Evolutionary conservation across 257 asterid genomes (phyloP), one percentile per base, ranked within the genome.

Genomic region (Jaltomata sinuosa): DNA sequence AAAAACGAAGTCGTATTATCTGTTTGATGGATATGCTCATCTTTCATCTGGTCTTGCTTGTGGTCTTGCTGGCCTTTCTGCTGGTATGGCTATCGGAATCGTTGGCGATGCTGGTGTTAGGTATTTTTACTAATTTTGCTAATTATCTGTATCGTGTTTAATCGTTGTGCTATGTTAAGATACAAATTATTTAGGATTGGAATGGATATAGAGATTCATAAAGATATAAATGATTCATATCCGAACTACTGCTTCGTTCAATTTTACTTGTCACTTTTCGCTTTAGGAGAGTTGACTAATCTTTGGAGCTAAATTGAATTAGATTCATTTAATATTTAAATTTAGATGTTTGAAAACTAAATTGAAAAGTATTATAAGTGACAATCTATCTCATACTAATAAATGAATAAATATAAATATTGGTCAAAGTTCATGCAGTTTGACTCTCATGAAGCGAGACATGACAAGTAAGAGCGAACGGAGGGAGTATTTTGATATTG

Each of bases 11-110:
- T 88, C 93, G 32, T 92, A 90, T 85, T 92, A 92, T 84, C 87
- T 93, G 59, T 91, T 93, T 68, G 94, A 91, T 62, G 97, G 94
- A 14, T 90, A 91, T 80, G 97, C 93, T 59, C 94, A 93, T 83
- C 93, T 93, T 74, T 93, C 94, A 18, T 93, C 94, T 3, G 94
- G 94, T 83, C 88, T 93, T 83, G 87, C 94, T 83, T 93, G 97
- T 87, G 94, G 97, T 11, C 94, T 93, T 31, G 97, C 97, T 65
- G 96, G 96, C 42, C 93, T 93, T 57, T 91, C 97, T 82, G 97
- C 97, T 55, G 97, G 97, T 87, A 93, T 93, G 97, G 97, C 97
- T 45, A 93, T 93, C 54, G 94, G 97, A 81, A 93, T 91, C 6
- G 96, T 91, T 31, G 95, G 95, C 22, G 97, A 93, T 88, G 93